Evolutionary conservation across 495 filamentous ascomycete genomes (phyloP), one percentile per base, ranked within the genome.

Genomic region (Tuber indicum): DNA sequence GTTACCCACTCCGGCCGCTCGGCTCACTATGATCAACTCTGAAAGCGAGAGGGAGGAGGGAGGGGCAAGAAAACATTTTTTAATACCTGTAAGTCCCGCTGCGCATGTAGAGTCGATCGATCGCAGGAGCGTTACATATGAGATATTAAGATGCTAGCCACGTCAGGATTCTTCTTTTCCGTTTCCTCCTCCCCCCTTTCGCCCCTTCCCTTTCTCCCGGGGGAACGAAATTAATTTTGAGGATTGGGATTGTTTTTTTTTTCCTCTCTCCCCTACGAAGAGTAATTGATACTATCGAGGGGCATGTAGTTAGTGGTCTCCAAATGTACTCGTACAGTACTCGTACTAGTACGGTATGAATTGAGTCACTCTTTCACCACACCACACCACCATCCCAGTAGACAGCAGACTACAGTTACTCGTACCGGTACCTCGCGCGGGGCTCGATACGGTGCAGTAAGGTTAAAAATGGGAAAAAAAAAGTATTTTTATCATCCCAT

Each of bases 11-110:
- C 44, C 44, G 74, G 47, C 23, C 41, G 69, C 14, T n/a, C 17
- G 46, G 69, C n/a, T 69, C 58, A 47, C 74, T 47, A 44, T 26
- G 52, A 74, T 45, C 47, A 44, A 75, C 32, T 32, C 58, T 14
- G 14, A 66, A 36, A 66, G 16, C 26, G 2, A 36, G 58, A 66
- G 58, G 58, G 32, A 3, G 6, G 16, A 17, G 16, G 9, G 10
- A 14, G 3, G 3, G 7, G 5, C 0, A 16, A 36, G 6, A 5
- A 36, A 19, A 36, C 3, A 10, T 14, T 7, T 5, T 10, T 10
- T 17, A 66, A 66, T 36, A 36, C n/a, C 32, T 32, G 32, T 32
- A 41, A 41, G 39, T 14, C 58, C 58, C 58, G 58, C 26, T 36
- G 16, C 44, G 26, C 23, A 69, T 36, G 47, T 66, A 32, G 17